phyloP scores from a whole-genome alignment of 2,329 filamentous ascomycete genomes.

The Zymoseptoria brevis region DNA sequence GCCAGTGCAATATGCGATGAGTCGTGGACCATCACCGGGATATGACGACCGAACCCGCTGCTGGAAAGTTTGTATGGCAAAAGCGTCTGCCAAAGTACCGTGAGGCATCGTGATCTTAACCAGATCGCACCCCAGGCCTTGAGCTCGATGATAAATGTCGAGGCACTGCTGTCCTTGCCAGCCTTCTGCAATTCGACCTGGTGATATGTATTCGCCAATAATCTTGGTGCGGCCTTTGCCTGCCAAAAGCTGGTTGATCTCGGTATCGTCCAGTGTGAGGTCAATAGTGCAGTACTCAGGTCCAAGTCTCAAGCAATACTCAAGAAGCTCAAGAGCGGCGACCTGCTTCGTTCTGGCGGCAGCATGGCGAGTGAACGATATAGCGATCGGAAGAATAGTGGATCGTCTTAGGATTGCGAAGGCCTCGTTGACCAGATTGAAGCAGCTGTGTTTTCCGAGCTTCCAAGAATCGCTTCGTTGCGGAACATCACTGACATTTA shows the following conservation, averaged over 20 bases:
- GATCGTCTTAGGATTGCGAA: conserved; percentile 55
- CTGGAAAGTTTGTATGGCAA: conserved; percentile 50
- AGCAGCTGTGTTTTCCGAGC: conserved; percentile 18
- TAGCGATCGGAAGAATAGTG: conserved; percentile 47
- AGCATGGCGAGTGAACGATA: conserved; percentile 25
- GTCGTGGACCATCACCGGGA: conserved; percentile 12
- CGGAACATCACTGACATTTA: conserved; percentile 33
- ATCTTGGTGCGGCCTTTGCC: conserved; percentile 51
- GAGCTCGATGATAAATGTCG: conserved; percentile 51
- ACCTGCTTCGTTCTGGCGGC: conserved; percentile 9
- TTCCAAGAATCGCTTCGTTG: conserved; percentile 12
- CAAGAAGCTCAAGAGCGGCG: conserved; percentile 37
- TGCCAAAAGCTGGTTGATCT: conserved; percentile 44
- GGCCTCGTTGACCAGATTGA: conserved; percentile 42
- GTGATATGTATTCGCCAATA: conserved; percentile 47
- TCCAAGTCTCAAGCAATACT: conserved; percentile 53
- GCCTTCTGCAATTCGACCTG: conserved; percentile 34
- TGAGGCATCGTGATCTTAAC: conserved; percentile 55
- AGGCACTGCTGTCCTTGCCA: conserved; percentile 54
- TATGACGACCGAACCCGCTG: conserved; percentile 34
- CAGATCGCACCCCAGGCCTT: conserved; percentile 51
- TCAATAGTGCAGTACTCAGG: conserved; percentile 56
- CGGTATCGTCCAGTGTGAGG: conserved; percentile 46
- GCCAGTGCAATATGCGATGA: conserved; percentile 48
- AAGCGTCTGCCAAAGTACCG: conserved; percentile 52